Evolutionary conservation across 495 filamentous ascomycete species (phyloP), one percentile per base, ranked within the genome.

Genomic region (Annulohypoxylon bovei): DNA sequence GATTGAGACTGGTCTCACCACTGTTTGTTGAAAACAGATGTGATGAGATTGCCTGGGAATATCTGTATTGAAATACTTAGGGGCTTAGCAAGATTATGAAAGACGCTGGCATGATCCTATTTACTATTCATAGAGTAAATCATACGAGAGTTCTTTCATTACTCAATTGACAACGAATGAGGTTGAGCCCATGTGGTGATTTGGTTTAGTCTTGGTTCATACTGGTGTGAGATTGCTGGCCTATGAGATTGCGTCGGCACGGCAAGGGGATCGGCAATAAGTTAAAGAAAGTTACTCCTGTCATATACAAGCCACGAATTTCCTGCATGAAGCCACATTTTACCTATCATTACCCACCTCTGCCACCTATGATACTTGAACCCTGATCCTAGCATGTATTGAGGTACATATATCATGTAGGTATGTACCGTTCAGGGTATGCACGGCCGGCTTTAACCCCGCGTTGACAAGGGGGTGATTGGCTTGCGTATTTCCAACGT

Each of bases 241-340:
- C 42, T 59, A 64, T 44, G 53, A 55, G 57, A 49, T 42, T 55
- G 54, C 42, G 52, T 37, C 20, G 61, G 12, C 56, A 70, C 73
- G 73, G 73, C 73, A 76, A 76, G 58, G 25, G 28, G 18, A 61
- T 76, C 73, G 73, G 73, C 71, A 74, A 59, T 66, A 65, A n/a
- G 56, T 32, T 23, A 35, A 57, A 44, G 39, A 75, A 73, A 70
- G 65, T 71, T 75, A 62, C 60, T 67, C 73, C 73, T 65, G 46
- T 27, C 12, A 4, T 56, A 50, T 52, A 50, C 35, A 33, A 56
- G 35, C 32, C 40, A 61, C 56, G 56, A 23, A 33, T 33, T 16
- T 11, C 28, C 27, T 14, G 18, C 49, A 28, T 11, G 11, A 32
- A 53, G 27, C 49, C 49, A 53, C 27, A 53, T n/a, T 28, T 16